These are phyloP conservation scores for Geotrichum australiense DNA, from an alignment of 1,139 yeast species.

Conservation along the genomic window DNA sequence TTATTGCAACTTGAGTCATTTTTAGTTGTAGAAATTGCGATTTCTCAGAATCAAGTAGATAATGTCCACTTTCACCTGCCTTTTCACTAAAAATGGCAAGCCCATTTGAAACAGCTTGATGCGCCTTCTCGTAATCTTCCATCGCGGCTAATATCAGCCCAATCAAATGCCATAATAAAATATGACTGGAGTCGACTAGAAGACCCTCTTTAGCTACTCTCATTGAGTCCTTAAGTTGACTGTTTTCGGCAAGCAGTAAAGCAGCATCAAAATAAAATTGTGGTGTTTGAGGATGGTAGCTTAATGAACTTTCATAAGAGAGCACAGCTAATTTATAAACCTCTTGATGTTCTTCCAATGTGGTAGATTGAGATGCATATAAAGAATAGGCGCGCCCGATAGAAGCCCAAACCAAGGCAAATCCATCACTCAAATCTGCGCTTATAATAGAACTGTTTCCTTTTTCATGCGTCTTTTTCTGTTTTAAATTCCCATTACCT, in stretches of 20 bases:
- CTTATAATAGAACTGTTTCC: slow-evolving; percentile 10
- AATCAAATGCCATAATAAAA: slow-evolving; percentile 47
- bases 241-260: slow-evolving; percentile 27
- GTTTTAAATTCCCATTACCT: slow-evolving; percentile 14
- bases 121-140: slow-evolving; percentile 43
- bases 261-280: slow-evolving; percentile 28
- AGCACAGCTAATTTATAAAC: slow-evolving; percentile 22
- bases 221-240: slow-evolving; percentile 28
- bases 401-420: slow-evolving; percentile 24
- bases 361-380: slow-evolving; percentile 23
- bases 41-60: slow-evolving; percentile 25
- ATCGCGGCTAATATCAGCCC: slow-evolving; percentile 47
- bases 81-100: slow-evolving; percentile 24
- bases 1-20: slow-evolving; percentile 65
- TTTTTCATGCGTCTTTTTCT: slow-evolving; percentile 16
- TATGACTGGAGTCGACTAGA: slow-evolving; percentile 36
- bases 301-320: slow-evolving; percentile 25
- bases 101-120: slow-evolving; percentile 41
- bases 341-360: slow-evolving; percentile 20
- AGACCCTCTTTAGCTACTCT: slow-evolving; percentile 35
- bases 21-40: slow-evolving; percentile 59
- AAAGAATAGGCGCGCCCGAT: slow-evolving; percentile 26
- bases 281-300: slow-evolving; percentile 19
- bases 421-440: slow-evolving; percentile 13
- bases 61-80: slow-evolving; percentile 26